Evolutionary conservation across 345 rosid species (phyloP).

Genomic region (Moringa oleifera): DNA sequence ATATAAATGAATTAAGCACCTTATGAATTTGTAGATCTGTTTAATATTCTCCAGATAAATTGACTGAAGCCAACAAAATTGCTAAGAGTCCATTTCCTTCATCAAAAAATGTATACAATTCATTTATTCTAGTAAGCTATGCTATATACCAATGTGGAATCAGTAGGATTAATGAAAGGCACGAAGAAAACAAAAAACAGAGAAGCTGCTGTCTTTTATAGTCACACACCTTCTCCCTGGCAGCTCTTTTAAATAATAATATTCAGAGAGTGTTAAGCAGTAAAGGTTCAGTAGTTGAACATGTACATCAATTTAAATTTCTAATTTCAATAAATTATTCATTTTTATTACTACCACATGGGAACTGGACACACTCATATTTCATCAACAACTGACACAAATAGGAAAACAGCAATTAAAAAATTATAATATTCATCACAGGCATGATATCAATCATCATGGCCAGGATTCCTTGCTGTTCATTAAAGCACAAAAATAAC

Average conservation of each 20-base stretch:
- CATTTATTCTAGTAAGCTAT: neutral
- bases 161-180: neutral
- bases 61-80: conserved; percentile 12
- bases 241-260: conserved; percentile 1
- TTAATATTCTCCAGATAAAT: neutral
- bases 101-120: neutral
- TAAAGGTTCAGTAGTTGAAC: neutral
- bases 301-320: too few species aligned
- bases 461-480: neutral
- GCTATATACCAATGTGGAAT: neutral
- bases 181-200: neutral
- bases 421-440: too few species aligned
- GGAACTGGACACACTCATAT: neutral
- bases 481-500: neutral
- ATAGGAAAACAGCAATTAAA: neutral
- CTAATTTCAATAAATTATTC: neutral
- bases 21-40: conserved; percentile 6
- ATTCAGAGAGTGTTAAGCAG: neutral
- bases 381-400: neutral
- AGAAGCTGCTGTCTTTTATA: too few species aligned
- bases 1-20: neutral
- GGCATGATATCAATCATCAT: too few species aligned
- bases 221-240: too few species aligned
- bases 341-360: neutral
- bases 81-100: neutral